These are phyloP conservation scores for Ceriops tagal DNA, from an alignment of 345 rosid species.

Conservation along the genomic window DNA sequence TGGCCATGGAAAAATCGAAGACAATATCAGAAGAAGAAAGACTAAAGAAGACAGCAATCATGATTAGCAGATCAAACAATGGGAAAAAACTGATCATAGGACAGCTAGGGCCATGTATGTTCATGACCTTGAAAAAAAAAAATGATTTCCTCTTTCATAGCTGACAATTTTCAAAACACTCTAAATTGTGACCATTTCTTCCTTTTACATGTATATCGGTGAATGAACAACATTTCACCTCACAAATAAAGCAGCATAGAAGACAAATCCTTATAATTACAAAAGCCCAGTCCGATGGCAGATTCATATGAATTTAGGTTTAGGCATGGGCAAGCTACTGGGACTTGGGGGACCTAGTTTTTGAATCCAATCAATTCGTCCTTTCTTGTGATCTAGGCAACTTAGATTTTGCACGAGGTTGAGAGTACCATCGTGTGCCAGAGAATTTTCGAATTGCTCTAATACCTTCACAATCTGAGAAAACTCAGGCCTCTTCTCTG, in stretches of 20 bases:
- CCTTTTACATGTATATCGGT: conserved; percentile 9
- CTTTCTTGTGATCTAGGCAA: conserved; percentile 75
- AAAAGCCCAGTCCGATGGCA: conserved; percentile 26
- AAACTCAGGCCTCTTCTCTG: conserved; percentile 93
- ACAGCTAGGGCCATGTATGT: neutral
- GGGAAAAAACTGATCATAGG: neutral
- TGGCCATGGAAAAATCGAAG: too few relatives aligned
- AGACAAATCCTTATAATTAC: conserved; percentile 43
- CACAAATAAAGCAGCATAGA: conserved; percentile 24
- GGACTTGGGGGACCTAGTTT: conserved; percentile 70
- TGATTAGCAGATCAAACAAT: neutral
- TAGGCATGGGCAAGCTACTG: conserved; percentile 37
- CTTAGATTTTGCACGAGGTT: conserved; percentile 39
- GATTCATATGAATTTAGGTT: conserved; percentile 62
- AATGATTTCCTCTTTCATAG: neutral
- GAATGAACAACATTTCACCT: conserved; percentile 5
- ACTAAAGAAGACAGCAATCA: neutral
- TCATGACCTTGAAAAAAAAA: neutral
- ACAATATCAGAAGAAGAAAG: neutral
- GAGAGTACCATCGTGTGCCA: conserved; percentile 64
- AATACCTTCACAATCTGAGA: conserved; percentile 88
- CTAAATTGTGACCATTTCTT: conserved; percentile 11
- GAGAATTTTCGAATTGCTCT: conserved; percentile 67
- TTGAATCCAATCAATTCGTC: conserved; percentile 77
- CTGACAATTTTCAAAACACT: conserved; percentile 8